Percentiles rank a stretch among this genome's conserved stretches.
Conservation (phyloP, 2,329 filamentous ascomycete genomes). For the Exophiala lecanii-corni region DNA sequence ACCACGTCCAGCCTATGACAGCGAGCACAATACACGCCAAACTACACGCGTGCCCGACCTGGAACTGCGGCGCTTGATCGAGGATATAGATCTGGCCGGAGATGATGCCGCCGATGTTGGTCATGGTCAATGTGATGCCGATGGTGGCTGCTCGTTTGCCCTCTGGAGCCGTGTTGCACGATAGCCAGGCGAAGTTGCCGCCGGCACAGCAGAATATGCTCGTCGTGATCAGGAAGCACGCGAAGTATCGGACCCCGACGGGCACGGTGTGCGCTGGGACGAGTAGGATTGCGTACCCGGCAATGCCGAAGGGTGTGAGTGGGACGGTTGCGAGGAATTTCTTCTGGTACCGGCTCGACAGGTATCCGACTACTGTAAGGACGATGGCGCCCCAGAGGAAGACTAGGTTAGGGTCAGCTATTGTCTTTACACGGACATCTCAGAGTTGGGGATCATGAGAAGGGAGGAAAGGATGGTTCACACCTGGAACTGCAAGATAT, state of each 20-base stretch:
- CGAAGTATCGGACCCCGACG: conserved; percentile 48
- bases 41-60: conserved; percentile 7
- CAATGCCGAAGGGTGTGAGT: conserved; percentile 42
- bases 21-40: conserved; percentile 6
- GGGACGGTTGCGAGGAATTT: conserved; percentile 34
- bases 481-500: conserved; percentile 47
- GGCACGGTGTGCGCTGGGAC: conserved; percentile 39
- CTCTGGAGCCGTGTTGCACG: conserved; percentile 48
- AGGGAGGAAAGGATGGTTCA: neutral
- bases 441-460: neutral
- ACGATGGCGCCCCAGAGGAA: conserved; percentile 47
- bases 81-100: conserved; percentile 11
- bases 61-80: conserved; percentile 5
- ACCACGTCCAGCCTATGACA: conserved; percentile 4
- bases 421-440: no score
- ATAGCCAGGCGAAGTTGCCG: conserved; percentile 45
- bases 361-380: conserved; percentile 43
- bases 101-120: conserved; percentile 49
- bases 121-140: conserved; percentile 45
- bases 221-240: conserved; percentile 45
- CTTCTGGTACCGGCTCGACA: conserved; percentile 41
- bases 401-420: conserved; percentile 36
- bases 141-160: conserved; percentile 56
- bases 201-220: conserved; percentile 48
- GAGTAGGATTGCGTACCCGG: conserved; percentile 47